These are phyloP conservation scores for Skeletonema marinoi DNA, from an alignment of 108 stramenopile genomes.

Conservation along the genomic window DNA sequence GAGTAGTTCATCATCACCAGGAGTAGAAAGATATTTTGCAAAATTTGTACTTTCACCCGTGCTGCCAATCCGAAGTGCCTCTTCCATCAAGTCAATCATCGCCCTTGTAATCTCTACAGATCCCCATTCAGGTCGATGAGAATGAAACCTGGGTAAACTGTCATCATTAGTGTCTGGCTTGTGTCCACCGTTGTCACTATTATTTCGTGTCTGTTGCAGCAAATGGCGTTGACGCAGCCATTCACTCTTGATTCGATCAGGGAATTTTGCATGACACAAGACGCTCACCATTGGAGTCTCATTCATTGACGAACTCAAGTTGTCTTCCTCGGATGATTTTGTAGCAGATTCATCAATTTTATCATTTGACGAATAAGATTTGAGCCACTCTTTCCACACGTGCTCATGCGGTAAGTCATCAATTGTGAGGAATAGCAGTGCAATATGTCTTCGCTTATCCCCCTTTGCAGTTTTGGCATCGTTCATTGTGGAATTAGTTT, in stretches of 20 bases:
- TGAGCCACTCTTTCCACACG: conserved; percentile 81
- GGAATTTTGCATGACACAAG: conserved; percentile 84
- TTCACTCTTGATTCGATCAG: conserved; percentile 65
- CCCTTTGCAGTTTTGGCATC: conserved; percentile 5
- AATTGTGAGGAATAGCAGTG: conserved; percentile 73
- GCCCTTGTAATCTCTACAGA: conserved; percentile 90
- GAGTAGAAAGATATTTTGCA: conserved; percentile 35
- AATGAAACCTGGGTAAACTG: conserved; percentile 45
- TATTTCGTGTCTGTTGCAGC: conserved; percentile 33
- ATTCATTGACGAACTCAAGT: not conserved
- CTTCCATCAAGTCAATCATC: conserved; percentile 86
- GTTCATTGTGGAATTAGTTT: not conserved
- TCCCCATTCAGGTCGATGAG: conserved; percentile 85
- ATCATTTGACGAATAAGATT: conserved; percentile 5
- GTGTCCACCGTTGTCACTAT: conserved; percentile 35
- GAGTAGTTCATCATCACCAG: conserved; percentile 11
- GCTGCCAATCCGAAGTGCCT: conserved; percentile 69
- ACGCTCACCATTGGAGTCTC: conserved; percentile 52
- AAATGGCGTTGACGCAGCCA: conserved; percentile 77
- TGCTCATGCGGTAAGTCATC: conserved; percentile 83
- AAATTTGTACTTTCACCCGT: conserved; percentile 8
- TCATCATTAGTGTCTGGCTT: conserved; percentile 7
- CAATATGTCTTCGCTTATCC: conserved; percentile 56
- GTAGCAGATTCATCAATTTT: not conserved
- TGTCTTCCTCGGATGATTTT: not conserved